phyloP scores from a whole-genome alignment of 305 asterid genomes.

The Fraxinus sp. region DNA sequence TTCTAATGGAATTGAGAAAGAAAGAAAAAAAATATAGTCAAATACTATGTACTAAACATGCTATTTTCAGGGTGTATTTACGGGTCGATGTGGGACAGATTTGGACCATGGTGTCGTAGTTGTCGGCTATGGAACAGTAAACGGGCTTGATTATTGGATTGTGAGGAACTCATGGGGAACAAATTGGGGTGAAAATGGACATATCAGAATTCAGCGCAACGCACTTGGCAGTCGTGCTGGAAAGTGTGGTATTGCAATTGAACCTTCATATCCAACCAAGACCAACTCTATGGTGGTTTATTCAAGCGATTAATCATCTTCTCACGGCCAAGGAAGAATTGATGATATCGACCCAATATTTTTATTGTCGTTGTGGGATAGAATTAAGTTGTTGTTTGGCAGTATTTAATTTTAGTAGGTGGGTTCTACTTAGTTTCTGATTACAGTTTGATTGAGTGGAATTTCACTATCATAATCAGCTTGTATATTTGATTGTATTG shows the following conservation, averaged over 20 bases:
- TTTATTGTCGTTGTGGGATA: constrained; percentile 14
- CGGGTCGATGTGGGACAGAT: constrained; percentile 43
- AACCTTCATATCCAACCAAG: constrained; percentile 59
- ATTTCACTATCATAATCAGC: not conserved
- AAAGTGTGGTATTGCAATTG: constrained; percentile 55
- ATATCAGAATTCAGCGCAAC: constrained; percentile 41
- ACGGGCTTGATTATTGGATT: constrained; percentile 54
- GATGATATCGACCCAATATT: not conserved
- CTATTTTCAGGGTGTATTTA: constrained; percentile 46
- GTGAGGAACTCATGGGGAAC: constrained; percentile 71
- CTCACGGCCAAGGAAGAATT: not conserved
- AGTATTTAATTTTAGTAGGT: not conserved
- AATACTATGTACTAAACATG: not conserved
- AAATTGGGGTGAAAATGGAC: constrained; percentile 60
- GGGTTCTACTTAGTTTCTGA: not conserved
- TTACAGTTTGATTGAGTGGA: not conserved
- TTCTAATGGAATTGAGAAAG: not conserved
- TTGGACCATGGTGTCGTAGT: constrained; percentile 59
- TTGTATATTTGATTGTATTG: not conserved
- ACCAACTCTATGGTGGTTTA: not conserved
- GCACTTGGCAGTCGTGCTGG: constrained; percentile 29
- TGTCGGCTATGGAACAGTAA: constrained; percentile 55
- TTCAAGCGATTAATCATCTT: not conserved
- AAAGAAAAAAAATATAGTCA: not conserved
- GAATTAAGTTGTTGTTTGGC: not conserved